A percentile compares a stretch with the other conserved stretches of the same genome.
phyloP scores from a whole-genome alignment of 2,329 filamentous ascomycete species.

The Sporothrix humicola region DNA sequence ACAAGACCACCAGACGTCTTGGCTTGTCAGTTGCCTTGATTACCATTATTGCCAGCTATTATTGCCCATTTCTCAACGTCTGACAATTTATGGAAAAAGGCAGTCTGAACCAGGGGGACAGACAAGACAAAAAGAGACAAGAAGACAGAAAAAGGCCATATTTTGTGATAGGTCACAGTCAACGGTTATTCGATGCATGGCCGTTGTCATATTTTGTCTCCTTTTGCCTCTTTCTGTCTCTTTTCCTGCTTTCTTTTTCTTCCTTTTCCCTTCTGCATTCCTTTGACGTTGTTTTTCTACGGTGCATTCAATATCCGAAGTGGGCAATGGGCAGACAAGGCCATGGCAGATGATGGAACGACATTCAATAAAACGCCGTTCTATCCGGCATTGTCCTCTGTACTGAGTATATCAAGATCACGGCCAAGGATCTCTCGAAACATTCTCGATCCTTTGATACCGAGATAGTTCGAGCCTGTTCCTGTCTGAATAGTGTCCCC shows the following conservation, averaged over 20 bases:
- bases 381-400: background rate
- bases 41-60: background rate
- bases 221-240: background rate
- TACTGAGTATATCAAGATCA: background rate
- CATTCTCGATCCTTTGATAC: background rate
- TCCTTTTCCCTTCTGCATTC: background rate
- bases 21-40: background rate
- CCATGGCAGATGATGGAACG: background rate
- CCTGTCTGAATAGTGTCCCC: background rate
- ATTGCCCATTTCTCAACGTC: background rate
- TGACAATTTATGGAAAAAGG: background rate
- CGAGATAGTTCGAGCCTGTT: no score
- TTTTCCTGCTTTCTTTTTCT: constrained; percentile 19
- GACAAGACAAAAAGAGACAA: background rate
- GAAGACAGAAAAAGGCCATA: background rate
- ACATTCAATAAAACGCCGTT: background rate
- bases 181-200: constrained; percentile 14
- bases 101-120: background rate
- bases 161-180: constrained; percentile 22
- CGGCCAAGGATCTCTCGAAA: background rate
- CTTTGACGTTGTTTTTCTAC: background rate
- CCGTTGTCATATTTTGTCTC: background rate
- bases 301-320: constrained; percentile 15
- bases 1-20: background rate
- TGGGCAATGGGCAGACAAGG: background rate